Evolutionary conservation across 805 yeast species (phyloP), one percentile per base, ranked within the genome.

Genomic region (Pichia scutulata): DNA sequence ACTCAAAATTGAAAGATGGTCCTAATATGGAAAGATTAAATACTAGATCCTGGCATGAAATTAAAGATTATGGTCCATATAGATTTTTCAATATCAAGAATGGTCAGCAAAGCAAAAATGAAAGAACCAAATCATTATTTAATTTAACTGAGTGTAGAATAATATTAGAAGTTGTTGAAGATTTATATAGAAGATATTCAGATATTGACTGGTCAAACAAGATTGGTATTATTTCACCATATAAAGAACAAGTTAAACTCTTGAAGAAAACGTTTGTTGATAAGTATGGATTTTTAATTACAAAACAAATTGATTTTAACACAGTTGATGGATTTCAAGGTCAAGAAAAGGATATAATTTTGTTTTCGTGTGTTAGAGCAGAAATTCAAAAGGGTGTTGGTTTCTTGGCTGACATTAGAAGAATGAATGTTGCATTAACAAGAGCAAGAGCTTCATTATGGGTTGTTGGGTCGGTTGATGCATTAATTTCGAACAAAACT

Each of bases 251-350:
- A 63, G 80, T 89, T 40, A 60, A 73, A 36, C 69, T 75, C 2
- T 61, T 93, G 51, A 78, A 78, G 55, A 72, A 75, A 19, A 65
- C 73, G 1, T 92, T 93, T 60, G 64, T 69, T 7, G 70, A 71
- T 16, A 70, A 70, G 48, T 85, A 77, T 60, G 98, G 98, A 12
- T 70, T 70, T 2, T 61, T 70, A 4, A 84, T 92, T 33, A 64
- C 76, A 19, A 74, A 77, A 28, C 82, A 78, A 48, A 80, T 95
- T 45, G 95, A 87, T 62, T 89, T 93, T 69, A 89, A 90, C 62
- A 89, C 99, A 0, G 89, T 93, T 53, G 99, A 93, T 74, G 99
- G 98, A 1, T 93, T 90, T 64, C 99, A 89, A 70, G 97, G 96
- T 55, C 98, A 93, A 67, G 99, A 93, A 63, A 93, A 92, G 66